Base-by-base conservation (phyloP, 176 grass and related monocot species). In the Saccharum spontaneum region DNA sequence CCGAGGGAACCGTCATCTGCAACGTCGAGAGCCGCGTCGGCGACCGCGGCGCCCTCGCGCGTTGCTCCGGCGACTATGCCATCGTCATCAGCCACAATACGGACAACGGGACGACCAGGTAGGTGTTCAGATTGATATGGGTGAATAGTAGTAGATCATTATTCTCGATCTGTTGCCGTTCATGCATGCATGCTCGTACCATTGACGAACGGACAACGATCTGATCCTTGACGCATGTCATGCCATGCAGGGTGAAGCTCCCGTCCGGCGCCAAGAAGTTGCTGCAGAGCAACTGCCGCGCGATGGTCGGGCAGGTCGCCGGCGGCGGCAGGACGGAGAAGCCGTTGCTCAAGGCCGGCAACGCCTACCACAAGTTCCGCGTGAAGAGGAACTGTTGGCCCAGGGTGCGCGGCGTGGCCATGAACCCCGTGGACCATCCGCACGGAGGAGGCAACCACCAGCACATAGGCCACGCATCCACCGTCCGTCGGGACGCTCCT, bases 341-440 rank as follows among this genome's bases (percentile, higher is more conserved):
- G 82, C 94, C 94, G 0, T 45, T 97, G 44, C 87, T 97, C 11
- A 97, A 97, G 78, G 94, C 94, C 0, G 94, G 94, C 10, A 93
- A 97, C 9, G 94, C 94, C 36, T 97, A 97, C 88, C 94, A 97
- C 89, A 97, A 97, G 82, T 97, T 39, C 89, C 89, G 91, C 0
- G 94, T 97, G 63, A 97, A 97, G 89, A 90, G 94, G 60, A 97
- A 97, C 89, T 84, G 91, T 79, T 97, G 94, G 94, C 94, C 94
- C 8, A 93, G 91, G 94, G 94, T 97, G 61, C 91, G 94, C 87
- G 94, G 94, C 91, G 94, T 97, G 77, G 94, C 94, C 57, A 97
- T 97, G 94, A 97, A 74, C 71, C 71, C 71, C 24, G 71, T 74
- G 7, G 71, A 74, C 24, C 71, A 74, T 18, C 71, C 71, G 37